These are phyloP conservation scores for Fomes fomentarius DNA, from an alignment of 1,284 basidiomycete genomes.

Conservation along the genomic window DNA sequence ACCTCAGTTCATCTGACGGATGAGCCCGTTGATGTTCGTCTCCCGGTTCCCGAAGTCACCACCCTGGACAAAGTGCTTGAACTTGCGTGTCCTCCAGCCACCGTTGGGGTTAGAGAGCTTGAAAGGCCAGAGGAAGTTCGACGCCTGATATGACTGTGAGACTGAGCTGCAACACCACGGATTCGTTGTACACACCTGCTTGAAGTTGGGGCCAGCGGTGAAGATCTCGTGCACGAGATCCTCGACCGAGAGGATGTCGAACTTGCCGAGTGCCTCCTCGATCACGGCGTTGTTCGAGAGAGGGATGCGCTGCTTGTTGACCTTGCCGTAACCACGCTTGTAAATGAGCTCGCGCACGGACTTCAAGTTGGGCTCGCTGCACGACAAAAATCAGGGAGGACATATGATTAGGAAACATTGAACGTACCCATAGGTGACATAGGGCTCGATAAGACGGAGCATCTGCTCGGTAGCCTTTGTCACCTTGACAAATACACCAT, in stretches of 20 bases:
- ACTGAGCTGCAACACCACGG: not conserved
- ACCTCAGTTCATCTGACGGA: constrained; percentile 92
- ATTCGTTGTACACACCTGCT: constrained; percentile 67
- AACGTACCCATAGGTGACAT: constrained; percentile 91
- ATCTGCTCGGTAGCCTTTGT: constrained; percentile 97
- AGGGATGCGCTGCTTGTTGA: constrained; percentile 97
- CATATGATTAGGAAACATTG: not conserved
- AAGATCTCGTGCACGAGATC: constrained; percentile 98
- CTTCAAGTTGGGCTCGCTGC: constrained; percentile 93
- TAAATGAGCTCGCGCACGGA: constrained; percentile 97
- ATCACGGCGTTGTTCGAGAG: constrained; percentile 95
- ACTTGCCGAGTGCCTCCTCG: constrained; percentile 91
- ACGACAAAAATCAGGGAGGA: constrained; percentile 1
- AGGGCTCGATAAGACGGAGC: constrained; percentile 97
- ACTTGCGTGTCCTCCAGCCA: constrained; percentile 96
- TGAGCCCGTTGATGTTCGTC: constrained; percentile 94
- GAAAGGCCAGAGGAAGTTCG: constrained; percentile 99
- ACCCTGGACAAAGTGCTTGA: constrained; percentile 93
- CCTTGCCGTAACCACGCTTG: constrained; percentile 99
- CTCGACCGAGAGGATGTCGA: constrained; percentile 96
- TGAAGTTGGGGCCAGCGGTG: constrained; percentile 98
- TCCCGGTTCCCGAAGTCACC: constrained; percentile 98
- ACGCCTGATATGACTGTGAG: constrained; percentile 54
- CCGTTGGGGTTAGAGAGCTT: constrained; percentile 99
- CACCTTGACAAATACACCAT: constrained; percentile 97